Percentiles rank a stretch among this genome's conserved stretches.
Conservation (phyloP, 441 rosid genomes). For the Populus hybrid region DNA sequence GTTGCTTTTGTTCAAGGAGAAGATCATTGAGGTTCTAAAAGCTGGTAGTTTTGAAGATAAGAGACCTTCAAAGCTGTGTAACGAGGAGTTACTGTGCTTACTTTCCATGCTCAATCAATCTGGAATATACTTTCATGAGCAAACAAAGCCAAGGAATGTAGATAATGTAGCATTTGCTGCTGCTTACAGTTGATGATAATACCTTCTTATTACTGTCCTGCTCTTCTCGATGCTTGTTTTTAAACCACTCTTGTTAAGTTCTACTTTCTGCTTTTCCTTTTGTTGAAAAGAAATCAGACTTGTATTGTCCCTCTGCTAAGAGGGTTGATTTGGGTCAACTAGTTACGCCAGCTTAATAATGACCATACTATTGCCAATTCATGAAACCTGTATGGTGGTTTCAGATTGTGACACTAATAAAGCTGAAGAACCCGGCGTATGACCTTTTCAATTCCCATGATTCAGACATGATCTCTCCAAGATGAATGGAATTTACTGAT, state of each 20-base stretch:
- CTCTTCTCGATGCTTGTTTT: not conserved
- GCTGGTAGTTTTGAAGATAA: constrained; percentile 55
- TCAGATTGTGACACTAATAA: not conserved
- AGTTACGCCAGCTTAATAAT: not conserved
- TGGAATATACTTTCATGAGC: constrained; percentile 58
- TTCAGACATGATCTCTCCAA: not conserved
- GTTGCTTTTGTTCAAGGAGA: constrained; percentile 50
- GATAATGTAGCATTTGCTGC: constrained; percentile 18
- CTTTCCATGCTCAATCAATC: constrained; percentile 54
- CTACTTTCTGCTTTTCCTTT: too few relatives aligned
- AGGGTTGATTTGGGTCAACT: not conserved
- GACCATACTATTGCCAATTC: not conserved
- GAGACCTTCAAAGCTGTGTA: constrained; percentile 76
- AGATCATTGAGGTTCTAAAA: constrained; percentile 41
- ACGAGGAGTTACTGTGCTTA: constrained; percentile 48
- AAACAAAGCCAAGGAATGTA: constrained; percentile 16
- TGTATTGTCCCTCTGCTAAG: too few relatives aligned
- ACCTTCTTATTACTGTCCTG: not conserved
- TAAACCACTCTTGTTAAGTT: not conserved
- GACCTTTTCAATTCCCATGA: not conserved
- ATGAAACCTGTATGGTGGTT: not conserved
- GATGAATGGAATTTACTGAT: not conserved
- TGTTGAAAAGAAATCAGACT: not conserved
- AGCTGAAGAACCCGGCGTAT: not conserved
- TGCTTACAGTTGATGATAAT: constrained; percentile 15